Conservation (phyloP, 177 flowering plant species). For the Telopea speciosissima region DNA sequence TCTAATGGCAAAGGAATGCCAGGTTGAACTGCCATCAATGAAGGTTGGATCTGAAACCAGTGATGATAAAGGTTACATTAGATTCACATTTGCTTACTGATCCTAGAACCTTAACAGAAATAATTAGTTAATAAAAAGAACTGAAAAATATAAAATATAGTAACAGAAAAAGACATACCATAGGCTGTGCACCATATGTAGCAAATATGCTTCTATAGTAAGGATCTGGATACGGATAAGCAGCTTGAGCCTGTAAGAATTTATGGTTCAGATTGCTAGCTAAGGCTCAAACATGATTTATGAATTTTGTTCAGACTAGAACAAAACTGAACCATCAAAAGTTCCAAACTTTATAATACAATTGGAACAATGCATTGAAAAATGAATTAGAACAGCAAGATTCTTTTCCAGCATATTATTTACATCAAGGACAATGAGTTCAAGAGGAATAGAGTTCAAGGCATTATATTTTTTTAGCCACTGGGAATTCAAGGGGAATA, state of each 20-base stretch:
- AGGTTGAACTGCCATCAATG: slow-evolving; percentile 81
- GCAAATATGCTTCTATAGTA: slow-evolving; percentile 84
- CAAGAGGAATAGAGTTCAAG: too few species aligned
- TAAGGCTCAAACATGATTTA: background rate
- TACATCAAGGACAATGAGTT: too few species aligned
- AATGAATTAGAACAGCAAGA: too few species aligned
- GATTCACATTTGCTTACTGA: background rate
- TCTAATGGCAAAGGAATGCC: slow-evolving; percentile 84
- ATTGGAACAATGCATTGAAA: too few species aligned
- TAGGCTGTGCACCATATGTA: slow-evolving; percentile 72
- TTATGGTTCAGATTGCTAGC: slow-evolving; percentile 15
- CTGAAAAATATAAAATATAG: background rate
- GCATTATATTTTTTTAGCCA: too few species aligned
- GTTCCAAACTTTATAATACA: too few species aligned
- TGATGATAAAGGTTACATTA: slow-evolving; percentile 7
- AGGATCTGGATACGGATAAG: slow-evolving; percentile 84
- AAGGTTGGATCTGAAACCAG: slow-evolving; percentile 70
- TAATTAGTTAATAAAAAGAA: background rate
- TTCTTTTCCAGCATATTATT: too few species aligned
- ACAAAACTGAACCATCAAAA: too few species aligned
- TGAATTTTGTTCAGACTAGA: too few species aligned
- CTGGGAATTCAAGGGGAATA: too few species aligned
- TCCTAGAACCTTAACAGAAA: background rate
- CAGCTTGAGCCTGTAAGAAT: slow-evolving; percentile 48
- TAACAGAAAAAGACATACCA: slow-evolving; percentile 39